These are phyloP conservation scores for Arxiozyma bovina DNA, from an alignment of 1,139 yeast species.

Conservation along the genomic window DNA sequence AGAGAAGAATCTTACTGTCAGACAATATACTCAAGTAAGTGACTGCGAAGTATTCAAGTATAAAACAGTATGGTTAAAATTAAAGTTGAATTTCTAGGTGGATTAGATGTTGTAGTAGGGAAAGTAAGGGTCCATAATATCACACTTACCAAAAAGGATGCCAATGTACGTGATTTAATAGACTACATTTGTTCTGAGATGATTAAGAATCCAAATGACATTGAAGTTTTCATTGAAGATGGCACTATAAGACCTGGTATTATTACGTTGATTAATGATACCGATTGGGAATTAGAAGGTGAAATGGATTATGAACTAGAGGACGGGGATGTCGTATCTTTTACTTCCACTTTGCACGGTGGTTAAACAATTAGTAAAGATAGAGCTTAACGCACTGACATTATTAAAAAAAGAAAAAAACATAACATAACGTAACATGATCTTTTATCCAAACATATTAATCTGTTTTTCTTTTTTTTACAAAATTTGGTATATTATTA, in stretches of 20 bases:
- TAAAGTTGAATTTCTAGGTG: slow-evolving; percentile 50
- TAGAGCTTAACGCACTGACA: background rate
- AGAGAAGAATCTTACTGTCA: background rate
- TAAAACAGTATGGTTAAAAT: slow-evolving; percentile 23
- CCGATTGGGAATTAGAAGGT: slow-evolving; percentile 96
- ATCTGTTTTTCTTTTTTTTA: too few relatives aligned
- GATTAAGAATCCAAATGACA: slow-evolving; percentile 53
- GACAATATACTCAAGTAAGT: background rate
- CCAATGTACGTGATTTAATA: slow-evolving; percentile 51
- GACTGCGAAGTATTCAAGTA: background rate
- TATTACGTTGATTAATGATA: slow-evolving; percentile 80
- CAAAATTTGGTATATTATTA: background rate
- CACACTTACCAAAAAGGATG: slow-evolving; percentile 36
- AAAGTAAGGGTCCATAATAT: slow-evolving; percentile 42
- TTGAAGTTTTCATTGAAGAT: slow-evolving; percentile 72
- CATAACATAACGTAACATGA: too few relatives aligned
- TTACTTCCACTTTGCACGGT: slow-evolving; percentile 92
- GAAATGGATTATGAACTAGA: slow-evolving; percentile 71
- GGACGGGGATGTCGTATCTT: slow-evolving; percentile 68
- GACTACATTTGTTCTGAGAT: slow-evolving; percentile 45
- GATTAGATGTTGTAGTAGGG: slow-evolving; percentile 57
- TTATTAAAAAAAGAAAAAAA: background rate
- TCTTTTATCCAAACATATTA: too few relatives aligned
- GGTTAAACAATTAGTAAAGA: slow-evolving; percentile 40
- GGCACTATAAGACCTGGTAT: slow-evolving; percentile 83